Conservation (phyloP, 2,329 filamentous ascomycete species). For the Alternaria incomplexa region DNA sequence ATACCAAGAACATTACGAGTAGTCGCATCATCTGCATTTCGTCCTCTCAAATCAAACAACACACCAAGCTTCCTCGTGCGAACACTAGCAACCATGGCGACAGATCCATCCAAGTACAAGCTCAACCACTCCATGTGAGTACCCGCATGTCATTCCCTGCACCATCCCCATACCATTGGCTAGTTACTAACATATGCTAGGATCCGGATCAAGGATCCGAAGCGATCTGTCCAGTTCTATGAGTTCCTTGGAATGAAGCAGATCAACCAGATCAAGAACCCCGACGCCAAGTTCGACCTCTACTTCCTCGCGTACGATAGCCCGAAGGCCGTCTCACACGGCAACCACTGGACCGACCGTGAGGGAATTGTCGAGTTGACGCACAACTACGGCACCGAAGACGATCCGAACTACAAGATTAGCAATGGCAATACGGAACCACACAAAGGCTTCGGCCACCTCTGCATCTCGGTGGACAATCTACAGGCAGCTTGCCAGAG, state of each 20-base stretch:
- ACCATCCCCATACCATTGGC: constrained; percentile 4
- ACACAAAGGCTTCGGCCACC: constrained; percentile 82
- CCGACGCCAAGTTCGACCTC: constrained; percentile 89
- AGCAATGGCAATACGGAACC: constrained; percentile 93
- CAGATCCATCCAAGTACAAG: constrained; percentile 68
- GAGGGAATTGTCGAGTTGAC: constrained; percentile 89
- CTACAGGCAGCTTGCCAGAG: constrained; percentile 89
- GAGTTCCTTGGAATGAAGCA: constrained; percentile 87
- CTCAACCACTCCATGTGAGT: constrained; percentile 64
- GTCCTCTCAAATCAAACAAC: constrained; percentile 10
- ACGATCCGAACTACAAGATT: constrained; percentile 78
- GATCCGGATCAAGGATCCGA: constrained; percentile 90
- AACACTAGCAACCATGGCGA: constrained; percentile 58
- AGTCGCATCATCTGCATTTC: constrained; percentile 9
- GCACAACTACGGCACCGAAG: constrained; percentile 87
- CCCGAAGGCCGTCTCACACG: constrained; percentile 73
- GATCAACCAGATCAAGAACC: constrained; percentile 79
- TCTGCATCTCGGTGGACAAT: constrained; percentile 71
- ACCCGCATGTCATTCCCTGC: constrained; percentile 17
- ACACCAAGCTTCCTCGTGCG: constrained; percentile 19
- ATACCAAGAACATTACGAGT: constrained; percentile 11
- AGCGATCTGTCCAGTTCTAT: constrained; percentile 86
- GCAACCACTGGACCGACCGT: constrained; percentile 78
- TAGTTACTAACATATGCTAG: constrained; percentile 13
- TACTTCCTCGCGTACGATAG: constrained; percentile 94